Conservation (phyloP, 2,329 filamentous ascomycete species). For the Claviceps citrina region DNA sequence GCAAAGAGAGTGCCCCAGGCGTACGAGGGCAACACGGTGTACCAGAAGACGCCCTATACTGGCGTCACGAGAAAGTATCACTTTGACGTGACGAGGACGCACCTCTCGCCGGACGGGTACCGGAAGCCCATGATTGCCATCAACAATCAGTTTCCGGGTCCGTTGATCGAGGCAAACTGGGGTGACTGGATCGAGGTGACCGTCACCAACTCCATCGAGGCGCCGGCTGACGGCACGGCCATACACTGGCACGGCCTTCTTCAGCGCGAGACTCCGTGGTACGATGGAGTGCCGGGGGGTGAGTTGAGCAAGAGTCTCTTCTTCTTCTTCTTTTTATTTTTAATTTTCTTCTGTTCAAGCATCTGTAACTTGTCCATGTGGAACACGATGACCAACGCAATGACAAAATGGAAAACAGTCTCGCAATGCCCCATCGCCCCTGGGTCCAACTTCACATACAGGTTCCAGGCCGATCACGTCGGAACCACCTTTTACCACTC, state of each 20-base stretch:
- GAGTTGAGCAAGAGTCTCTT: background rate
- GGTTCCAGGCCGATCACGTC: conserved; percentile 38
- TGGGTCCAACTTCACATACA: conserved; percentile 38
- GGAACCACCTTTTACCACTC: conserved; percentile 46
- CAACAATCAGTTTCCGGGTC: conserved; percentile 45
- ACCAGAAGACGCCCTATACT: background rate
- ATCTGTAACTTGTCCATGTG: too few species aligned
- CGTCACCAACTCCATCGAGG: conserved; percentile 33
- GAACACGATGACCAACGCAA: too few species aligned
- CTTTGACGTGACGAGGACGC: background rate
- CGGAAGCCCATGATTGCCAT: conserved; percentile 23
- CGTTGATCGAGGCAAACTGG: conserved; percentile 39
- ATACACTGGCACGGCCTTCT: conserved; percentile 50
- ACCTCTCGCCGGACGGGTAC: background rate
- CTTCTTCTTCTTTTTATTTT: conserved; percentile 13
- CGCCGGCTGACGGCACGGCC: conserved; percentile 36
- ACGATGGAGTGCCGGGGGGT: conserved; percentile 36
- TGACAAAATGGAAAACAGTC: conserved; percentile 16
- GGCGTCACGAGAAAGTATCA: conserved; percentile 3
- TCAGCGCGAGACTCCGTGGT: conserved; percentile 36
- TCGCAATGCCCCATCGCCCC: conserved; percentile 34
- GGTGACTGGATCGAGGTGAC: conserved; percentile 33
- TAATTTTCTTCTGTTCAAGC: too few species aligned
- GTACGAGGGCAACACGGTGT: background rate
- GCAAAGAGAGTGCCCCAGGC: background rate